Conservation (phyloP, 495 filamentous ascomycete species). For the Daldinia caldariorum region DNA sequence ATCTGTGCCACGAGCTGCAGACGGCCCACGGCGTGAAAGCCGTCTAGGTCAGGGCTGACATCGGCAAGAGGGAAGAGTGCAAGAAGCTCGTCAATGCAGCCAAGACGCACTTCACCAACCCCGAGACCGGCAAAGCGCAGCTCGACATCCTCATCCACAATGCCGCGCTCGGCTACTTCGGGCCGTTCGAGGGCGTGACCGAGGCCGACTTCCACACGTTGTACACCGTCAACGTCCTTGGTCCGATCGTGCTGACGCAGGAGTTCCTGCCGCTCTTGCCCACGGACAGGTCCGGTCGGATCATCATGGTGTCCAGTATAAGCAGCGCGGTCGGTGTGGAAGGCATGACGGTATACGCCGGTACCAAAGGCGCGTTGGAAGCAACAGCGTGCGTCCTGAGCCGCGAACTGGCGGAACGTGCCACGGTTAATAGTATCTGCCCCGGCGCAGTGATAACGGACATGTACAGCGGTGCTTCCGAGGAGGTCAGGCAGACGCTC, state of each 20-base stretch:
- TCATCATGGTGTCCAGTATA: background rate
- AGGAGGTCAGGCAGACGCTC: background rate
- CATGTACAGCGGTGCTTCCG: background rate
- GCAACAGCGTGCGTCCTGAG: background rate
- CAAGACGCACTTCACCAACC: slow-evolving; percentile 40
- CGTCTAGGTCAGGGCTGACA: background rate
- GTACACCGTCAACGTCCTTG: background rate
- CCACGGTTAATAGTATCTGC: background rate
- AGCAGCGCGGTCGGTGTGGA: background rate
- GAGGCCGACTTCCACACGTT: background rate
- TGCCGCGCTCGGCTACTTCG: slow-evolving; percentile 59
- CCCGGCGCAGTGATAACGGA: background rate
- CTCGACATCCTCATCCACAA: slow-evolving; percentile 91
- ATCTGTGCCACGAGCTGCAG: slow-evolving; percentile 42
- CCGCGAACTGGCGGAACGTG: background rate
- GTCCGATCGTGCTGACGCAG: background rate
- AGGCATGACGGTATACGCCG: background rate
- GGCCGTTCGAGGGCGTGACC: background rate
- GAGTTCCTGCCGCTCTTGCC: background rate
- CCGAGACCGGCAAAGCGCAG: slow-evolving; percentile 58
- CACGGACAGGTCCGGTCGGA: background rate
- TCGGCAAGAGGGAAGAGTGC: background rate
- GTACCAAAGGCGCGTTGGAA: background rate
- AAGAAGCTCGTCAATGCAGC: slow-evolving; percentile 38
- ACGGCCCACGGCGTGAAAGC: background rate